phyloP scores from a whole-genome alignment of 177 flowering plant genomes.

The Vitis hybrid region DNA sequence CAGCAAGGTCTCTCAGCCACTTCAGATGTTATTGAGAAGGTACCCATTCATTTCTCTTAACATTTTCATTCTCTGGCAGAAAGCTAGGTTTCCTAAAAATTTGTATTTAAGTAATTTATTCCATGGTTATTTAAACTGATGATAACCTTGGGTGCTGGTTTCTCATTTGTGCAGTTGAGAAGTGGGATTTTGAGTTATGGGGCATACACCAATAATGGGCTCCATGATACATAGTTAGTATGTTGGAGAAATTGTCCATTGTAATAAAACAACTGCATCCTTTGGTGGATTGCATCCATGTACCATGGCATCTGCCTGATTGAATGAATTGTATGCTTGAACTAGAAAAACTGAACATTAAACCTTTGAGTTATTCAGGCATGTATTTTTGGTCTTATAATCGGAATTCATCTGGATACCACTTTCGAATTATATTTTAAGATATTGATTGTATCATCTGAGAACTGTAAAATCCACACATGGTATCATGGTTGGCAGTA shows the following conservation, averaged over 20 bases:
- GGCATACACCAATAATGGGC: constrained; percentile 1
- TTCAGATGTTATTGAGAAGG: constrained; percentile 38
- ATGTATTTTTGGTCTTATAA: no score
- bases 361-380: no score
- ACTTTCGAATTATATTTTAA: no score
- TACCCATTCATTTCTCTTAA: constrained; percentile 8
- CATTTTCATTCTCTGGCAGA: background rate
- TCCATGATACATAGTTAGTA: background rate
- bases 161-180: constrained; percentile 30
- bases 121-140: background rate
- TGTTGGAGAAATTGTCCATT: no score
- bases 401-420: no score
- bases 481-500: background rate
- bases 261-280: no score
- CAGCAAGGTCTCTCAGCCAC: constrained; percentile 23
- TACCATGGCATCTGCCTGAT: no score
- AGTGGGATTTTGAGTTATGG: constrained; percentile 25
- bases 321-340: no score
- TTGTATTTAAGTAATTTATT: background rate
- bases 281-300: no score
- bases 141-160: background rate
- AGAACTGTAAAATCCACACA: background rate
- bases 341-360: no score
- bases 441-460: no score
- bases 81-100: no score